Evolutionary conservation across 2,329 filamentous ascomycete species (phyloP).

Genomic region (Westerdykella aurantiaca): DNA sequence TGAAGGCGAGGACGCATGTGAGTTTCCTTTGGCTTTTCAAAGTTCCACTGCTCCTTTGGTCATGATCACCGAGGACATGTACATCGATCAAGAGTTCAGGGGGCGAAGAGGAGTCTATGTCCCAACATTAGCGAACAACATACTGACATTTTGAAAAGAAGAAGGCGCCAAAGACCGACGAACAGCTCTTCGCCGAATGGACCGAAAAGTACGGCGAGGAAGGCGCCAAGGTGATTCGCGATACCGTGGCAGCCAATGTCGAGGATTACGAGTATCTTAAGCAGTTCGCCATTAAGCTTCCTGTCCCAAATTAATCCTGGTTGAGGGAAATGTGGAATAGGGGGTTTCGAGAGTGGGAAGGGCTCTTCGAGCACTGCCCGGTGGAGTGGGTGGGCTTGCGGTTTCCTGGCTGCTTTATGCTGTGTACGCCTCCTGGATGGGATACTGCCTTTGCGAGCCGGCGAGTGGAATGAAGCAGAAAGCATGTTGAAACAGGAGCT

Average conservation of each 20-base stretch:
- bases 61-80: not conserved
- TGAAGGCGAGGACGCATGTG: constrained; percentile 64
- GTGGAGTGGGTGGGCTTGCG: too few species aligned
- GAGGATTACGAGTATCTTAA: constrained; percentile 76
- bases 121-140: not conserved
- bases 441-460: too few species aligned
- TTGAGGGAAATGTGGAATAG: too few species aligned
- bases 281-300: constrained; percentile 61
- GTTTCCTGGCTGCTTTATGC: too few species aligned
- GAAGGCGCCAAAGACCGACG: constrained; percentile 59
- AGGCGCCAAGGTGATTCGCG: constrained; percentile 62
- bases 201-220: constrained; percentile 66
- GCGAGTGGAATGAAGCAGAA: too few species aligned
- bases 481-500: too few species aligned
- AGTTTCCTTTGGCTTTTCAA: constrained; percentile 17
- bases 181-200: constrained; percentile 68
- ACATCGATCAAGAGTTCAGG: too few species aligned
- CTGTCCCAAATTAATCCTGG: constrained; percentile 9
- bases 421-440: too few species aligned
- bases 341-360: too few species aligned
- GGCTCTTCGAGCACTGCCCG: too few species aligned
- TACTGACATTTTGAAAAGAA: constrained; percentile 33
- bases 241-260: constrained; percentile 66
- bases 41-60: not conserved
- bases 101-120: not conserved